Evolutionary conservation across 1,284 basidiomycete species (phyloP), one percentile per base, ranked within the genome.

Genomic region (Stereum hirsutum): DNA sequence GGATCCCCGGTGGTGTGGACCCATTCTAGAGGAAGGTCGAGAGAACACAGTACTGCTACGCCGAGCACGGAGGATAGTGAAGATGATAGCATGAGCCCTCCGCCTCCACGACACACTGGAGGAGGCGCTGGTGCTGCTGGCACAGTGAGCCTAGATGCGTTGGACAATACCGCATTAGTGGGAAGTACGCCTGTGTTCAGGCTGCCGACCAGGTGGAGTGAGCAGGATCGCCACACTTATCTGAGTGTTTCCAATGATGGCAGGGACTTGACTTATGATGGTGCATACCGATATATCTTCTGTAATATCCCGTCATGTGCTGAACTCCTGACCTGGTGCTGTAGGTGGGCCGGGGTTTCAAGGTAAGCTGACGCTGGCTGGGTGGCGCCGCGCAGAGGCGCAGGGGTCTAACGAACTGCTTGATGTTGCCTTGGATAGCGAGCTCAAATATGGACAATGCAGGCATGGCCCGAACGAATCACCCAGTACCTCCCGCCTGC

Each of bases 191-290:
- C 72, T 32, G 60, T 69, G 10, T 60, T 84, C 42, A 62, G 69
- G 39, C 63, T 91, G n/a, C 89, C 88, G 15, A 85, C 84, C 0
- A 69, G 81, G 32, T 91, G 87, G 88, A 83, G 77, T 57, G 75
- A 83, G 33, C 71, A 77, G 49, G 75, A 75, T 52, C 72, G 80
- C 38, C 70, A 77, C 47, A 54, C 69, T 1, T 64, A 70, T 40
- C 63, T 91, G 39, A 78, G 65, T 46, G 67, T 91, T 5, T 79
- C 76, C 7, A 50, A 63, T 25, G 82, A 89, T 57, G 84, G 87
- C 2, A 69, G 82, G 36, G 84, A 89, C 43, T 61, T 89, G 39
- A 71, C 70, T 14, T 87, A 81, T 56, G 70, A 77, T 48, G 81
- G 85, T 72, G 43, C 40, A 59, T 57, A 10, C 28, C 28, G 28